phyloP scores from a whole-genome alignment of 2,329 filamentous ascomycete species.

The Elsinoe necatrix region DNA sequence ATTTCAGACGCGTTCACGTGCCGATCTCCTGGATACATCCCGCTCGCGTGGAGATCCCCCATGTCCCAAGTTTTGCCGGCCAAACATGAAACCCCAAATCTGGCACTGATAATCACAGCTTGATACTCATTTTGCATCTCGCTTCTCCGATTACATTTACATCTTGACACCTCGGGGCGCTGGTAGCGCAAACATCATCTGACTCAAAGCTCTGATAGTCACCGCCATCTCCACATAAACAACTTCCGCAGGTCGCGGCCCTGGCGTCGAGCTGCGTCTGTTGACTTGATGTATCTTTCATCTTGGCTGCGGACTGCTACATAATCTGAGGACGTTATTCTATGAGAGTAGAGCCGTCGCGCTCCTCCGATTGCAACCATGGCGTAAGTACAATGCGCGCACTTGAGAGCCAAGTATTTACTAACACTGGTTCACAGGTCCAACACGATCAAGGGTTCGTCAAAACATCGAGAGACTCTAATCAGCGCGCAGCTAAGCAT shows the following conservation, averaged over 20 bases:
- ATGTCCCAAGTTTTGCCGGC: constrained; percentile 14
- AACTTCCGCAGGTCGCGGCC: neutral
- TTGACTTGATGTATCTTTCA: neutral
- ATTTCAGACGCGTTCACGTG: constrained; percentile 12
- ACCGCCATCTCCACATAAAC: neutral
- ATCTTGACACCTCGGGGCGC: neutral
- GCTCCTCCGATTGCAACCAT: constrained; percentile 30
- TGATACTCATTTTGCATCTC: neutral
- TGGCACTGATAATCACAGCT: constrained; percentile 7
- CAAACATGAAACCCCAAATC: constrained; percentile 14
- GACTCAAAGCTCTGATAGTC: neutral
- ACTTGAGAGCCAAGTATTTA: constrained; percentile 15
- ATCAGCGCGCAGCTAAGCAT: constrained; percentile 31
- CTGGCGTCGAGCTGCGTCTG: neutral
- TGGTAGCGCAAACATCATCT: neutral
- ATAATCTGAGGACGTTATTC: neutral
- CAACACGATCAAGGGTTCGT: constrained; percentile 41
- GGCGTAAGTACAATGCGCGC: constrained; percentile 36
- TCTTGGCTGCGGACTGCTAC: neutral
- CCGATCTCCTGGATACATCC: constrained; percentile 2
- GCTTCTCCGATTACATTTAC: neutral
- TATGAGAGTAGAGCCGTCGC: neutral
- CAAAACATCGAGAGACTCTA: neutral
- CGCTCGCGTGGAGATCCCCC: neutral
- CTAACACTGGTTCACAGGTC: constrained; percentile 29